These are phyloP conservation scores for Exophiala mesophila DNA, from an alignment of 2,329 filamentous ascomycete species.

Conservation along the genomic window DNA sequence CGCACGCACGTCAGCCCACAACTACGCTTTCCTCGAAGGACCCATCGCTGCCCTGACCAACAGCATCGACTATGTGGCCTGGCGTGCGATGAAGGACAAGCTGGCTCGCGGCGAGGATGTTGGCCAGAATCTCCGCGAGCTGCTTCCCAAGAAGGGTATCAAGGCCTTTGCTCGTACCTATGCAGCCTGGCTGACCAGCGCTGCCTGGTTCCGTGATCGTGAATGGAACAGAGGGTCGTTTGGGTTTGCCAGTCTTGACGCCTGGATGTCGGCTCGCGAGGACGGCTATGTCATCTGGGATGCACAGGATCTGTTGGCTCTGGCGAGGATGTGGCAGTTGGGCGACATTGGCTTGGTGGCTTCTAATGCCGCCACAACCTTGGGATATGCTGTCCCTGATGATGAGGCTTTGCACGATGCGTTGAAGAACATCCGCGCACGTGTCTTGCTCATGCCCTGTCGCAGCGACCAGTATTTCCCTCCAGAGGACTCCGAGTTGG, in stretches of 20 bases:
- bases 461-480: conserved; percentile 36
- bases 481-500: conserved; percentile 29
- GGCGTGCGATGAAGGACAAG: conserved; percentile 23
- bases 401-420: conserved; percentile 23
- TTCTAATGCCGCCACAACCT: conserved; percentile 16
- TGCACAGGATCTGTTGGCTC: conserved; percentile 40
- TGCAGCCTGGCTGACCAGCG: conserved; percentile 45
- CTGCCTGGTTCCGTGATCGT: conserved; percentile 43
- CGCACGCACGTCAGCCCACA: conserved; percentile 44
- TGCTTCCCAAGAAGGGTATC: conserved; percentile 35
- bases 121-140: conserved; percentile 27
- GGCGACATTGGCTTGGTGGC: conserved; percentile 34
- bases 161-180: conserved; percentile 45
- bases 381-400: conserved; percentile 16
- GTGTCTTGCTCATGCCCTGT: conserved; percentile 35
- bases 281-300: conserved; percentile 37
- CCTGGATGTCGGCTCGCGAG: conserved; percentile 34
- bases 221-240: conserved; percentile 32
- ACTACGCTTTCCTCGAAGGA: conserved; percentile 46
- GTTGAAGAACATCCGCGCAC: conserved; percentile 25
- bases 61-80: conserved; percentile 37
- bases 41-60: conserved; percentile 41
- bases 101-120: conserved; percentile 25
- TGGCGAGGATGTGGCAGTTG: conserved; percentile 44
- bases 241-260: conserved; percentile 33